A percentile compares a stretch with the other conserved stretches of the same genome.
phyloP scores from a whole-genome alignment of 2,329 filamentous ascomycete genomes.

The Sphaerulina musiva region DNA sequence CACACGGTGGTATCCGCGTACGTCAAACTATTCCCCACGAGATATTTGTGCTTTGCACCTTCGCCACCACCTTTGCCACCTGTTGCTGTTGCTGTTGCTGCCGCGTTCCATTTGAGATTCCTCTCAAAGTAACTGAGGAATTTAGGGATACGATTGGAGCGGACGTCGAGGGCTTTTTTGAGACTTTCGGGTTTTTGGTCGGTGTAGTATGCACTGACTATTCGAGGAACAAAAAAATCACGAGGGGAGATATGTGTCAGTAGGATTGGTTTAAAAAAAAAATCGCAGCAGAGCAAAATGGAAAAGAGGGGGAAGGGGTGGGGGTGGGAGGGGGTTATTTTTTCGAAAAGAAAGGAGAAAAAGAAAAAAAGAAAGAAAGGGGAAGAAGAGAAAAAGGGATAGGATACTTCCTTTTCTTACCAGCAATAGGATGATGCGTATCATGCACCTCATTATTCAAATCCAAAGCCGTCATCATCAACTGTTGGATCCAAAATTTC shows the following conservation, averaged over 20 bases:
- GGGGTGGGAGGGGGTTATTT: no score
- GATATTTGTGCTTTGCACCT: conserved; percentile 48
- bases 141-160: conserved; percentile 60
- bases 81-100: conserved; percentile 28
- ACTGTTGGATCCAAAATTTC: conserved; percentile 54
- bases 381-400: not conserved
- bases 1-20: conserved; percentile 70
- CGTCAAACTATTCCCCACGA: conserved; percentile 59
- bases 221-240: no score
- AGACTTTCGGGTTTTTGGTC: conserved; percentile 65
- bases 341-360: not conserved
- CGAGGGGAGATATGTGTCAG: no score
- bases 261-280: no score
- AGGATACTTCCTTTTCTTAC: not conserved
- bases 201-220: conserved; percentile 54
- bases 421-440: conserved; percentile 59
- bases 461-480: conserved; percentile 65
- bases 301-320: no score
- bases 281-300: no score
- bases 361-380: not conserved
- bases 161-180: conserved; percentile 52
- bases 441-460: conserved; percentile 67
- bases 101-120: conserved; percentile 53
- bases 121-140: conserved; percentile 66
- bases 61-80: no score